Base-by-base conservation (phyloP, 2,329 filamentous ascomycete genomes). In the Arachnopeziza araneosa region DNA sequence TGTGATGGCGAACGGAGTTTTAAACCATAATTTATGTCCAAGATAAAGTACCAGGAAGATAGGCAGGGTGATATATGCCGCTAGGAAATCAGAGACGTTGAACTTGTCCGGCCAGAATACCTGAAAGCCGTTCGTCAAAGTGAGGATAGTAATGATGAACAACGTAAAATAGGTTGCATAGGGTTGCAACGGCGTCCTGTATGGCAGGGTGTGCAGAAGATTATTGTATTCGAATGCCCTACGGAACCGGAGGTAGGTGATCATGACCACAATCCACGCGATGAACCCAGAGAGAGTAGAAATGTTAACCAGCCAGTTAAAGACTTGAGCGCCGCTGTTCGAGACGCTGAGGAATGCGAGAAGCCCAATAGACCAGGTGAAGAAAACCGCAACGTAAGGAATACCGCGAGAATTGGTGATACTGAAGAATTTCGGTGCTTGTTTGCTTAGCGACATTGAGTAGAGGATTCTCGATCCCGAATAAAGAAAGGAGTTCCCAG, bases 261-360 rank as follows among this genome's bases (percentile, higher is more conserved):
- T 71, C 70, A 44, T 85, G 71, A 90, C 86, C 66, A 85, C 83
- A 49, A 80, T 80, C 75, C 87, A 91, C 70, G 89, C 89, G 75
- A 91, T 86, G 17, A 91, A 79, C 68, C 90, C 87, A 1, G 88
- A 89, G 0, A 89, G 87, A 10, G 89, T 91, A 21, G 90, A 77
- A 69, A 90, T 75, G 67, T 77, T 76, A 14, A 75, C 74, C 64
- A 78, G 75, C 75, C 75, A 78, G 56, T 67, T 68, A 66, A 78
- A 77, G 1, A 74, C 75, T 3, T 64, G 65, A 3, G 71, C 66
- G 7, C 69, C 61, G 36, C 75, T 83, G 3, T 88, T 81, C 0
- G 86, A 80, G 60, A 79, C 79, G 8, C 83, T 87, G n/a, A 93
- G 80, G 72, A 92, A 95, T 2, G 86, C 83, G 12, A 96, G 76